A percentile compares a stretch with the other conserved stretches of the same genome.
phyloP scores from a whole-genome alignment of 441 rosid species.

The Syzygium syzygioides region DNA sequence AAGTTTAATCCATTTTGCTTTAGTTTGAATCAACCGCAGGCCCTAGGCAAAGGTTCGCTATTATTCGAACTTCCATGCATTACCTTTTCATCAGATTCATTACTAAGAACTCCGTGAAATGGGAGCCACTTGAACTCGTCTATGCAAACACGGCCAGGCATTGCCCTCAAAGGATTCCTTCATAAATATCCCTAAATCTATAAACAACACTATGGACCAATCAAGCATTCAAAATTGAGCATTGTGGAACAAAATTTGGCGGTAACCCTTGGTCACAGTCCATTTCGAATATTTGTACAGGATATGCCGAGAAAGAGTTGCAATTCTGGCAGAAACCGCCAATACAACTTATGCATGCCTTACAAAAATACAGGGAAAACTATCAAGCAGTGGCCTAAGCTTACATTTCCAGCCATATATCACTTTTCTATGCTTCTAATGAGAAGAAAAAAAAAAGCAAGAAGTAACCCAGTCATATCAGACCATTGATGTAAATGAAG shows the following conservation, averaged over 20 bases:
- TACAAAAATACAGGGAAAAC: not conserved
- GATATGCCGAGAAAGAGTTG: not conserved
- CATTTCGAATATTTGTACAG: not conserved
- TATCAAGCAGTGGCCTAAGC: not conserved
- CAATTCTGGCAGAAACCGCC: not conserved
- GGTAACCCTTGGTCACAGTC: not conserved
- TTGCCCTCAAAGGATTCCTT: not conserved
- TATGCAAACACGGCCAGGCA: not conserved
- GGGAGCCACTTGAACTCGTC: not conserved
- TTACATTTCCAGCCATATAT: not conserved
- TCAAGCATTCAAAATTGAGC: not conserved
- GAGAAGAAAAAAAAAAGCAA: not conserved
- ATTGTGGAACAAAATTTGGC: not conserved
- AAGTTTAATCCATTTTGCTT: not conserved
- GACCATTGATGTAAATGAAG: not conserved
- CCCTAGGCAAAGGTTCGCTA: not conserved
- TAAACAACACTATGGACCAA: not conserved
- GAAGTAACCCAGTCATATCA: not conserved
- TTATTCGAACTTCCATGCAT: not conserved
- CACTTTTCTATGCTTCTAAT: not conserved
- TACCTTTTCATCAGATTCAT: not conserved
- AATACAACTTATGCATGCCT: not conserved
- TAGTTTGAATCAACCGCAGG: not conserved
- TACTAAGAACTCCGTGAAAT: not conserved
- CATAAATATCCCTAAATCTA: not conserved